Percentiles rank a stretch among this genome's conserved stretches.
Conservation (phyloP, 331 rosid genomes). For the Quercus lobata region DNA sequence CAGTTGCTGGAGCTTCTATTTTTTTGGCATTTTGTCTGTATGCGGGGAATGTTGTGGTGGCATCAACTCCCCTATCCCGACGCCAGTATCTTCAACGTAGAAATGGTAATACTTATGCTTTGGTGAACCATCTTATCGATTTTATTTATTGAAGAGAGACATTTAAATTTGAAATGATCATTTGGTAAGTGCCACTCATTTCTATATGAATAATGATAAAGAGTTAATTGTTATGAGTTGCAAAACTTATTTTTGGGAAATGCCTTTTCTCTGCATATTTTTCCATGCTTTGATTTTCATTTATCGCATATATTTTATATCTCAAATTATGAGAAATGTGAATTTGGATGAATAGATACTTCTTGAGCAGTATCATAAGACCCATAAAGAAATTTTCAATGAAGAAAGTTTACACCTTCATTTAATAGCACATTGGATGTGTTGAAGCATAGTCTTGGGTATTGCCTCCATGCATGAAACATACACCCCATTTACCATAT, state of each 20-base stretch:
- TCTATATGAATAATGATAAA: not conserved
- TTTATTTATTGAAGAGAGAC: not conserved
- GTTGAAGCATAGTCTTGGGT: not conserved
- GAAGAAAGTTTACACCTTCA: not conserved
- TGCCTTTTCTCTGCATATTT: not conserved
- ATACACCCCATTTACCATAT: not conserved
- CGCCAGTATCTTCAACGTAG: slow-evolving; percentile 41
- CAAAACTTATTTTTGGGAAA: not conserved
- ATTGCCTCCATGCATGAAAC: not conserved
- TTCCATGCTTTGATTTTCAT: not conserved
- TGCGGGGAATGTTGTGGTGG: slow-evolving; percentile 8
- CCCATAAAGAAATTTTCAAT: not conserved
- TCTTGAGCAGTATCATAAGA: too few species aligned
- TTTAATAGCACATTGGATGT: not conserved
- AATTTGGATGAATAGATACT: not conserved
- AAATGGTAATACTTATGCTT: slow-evolving; percentile 21
- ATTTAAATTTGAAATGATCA: not conserved
- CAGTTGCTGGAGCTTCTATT: slow-evolving; percentile 26
- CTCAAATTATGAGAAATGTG: not conserved
- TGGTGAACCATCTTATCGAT: not conserved
- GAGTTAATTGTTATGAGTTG: not conserved
- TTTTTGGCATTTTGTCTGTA: slow-evolving; percentile 41
- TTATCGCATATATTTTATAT: not conserved
- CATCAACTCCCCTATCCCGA: slow-evolving; percentile 31
- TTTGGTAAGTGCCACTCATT: not conserved